Conservation (phyloP, 345 rosid species). For the Zanthoxylum bungeanum region DNA sequence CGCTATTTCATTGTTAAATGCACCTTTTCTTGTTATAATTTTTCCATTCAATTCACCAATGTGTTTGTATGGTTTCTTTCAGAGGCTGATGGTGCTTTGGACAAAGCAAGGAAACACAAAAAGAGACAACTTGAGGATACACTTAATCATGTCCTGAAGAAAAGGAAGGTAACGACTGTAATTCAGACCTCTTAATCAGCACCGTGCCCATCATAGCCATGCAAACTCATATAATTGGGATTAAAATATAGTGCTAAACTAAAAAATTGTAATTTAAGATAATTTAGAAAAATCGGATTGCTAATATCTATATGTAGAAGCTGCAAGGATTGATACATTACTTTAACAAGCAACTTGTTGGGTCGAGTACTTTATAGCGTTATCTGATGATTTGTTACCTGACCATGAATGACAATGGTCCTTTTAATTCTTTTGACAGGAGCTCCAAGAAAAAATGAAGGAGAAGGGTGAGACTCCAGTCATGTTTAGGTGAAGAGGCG, state of each 20-base stretch:
- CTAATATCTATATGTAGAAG: constrained; percentile 3
- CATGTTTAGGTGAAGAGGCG: constrained; percentile 82
- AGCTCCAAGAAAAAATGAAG: constrained; percentile 86
- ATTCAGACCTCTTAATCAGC: neutral
- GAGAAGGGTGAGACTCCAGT: constrained; percentile 96
- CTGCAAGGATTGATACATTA: neutral
- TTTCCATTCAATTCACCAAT: constrained; percentile 12
- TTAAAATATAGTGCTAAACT: neutral
- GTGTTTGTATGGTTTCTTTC: constrained; percentile 26
- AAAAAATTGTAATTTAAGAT: neutral
- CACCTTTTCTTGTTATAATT: constrained; percentile 4
- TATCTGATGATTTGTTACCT: constrained; percentile 13
- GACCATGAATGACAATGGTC: neutral
- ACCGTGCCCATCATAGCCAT: neutral
- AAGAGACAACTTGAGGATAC: constrained; percentile 99
- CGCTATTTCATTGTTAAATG: constrained; percentile 2
- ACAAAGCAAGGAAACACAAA: constrained; percentile 98
- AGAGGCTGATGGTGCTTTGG: constrained; percentile 99
- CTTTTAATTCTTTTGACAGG: constrained; percentile 40
- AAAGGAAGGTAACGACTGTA: constrained; percentile 72
- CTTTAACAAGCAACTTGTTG: neutral
- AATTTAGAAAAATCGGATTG: neutral
- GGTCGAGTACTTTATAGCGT: neutral
- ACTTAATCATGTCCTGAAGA: constrained; percentile 79
- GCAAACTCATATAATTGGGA: neutral